Evolutionary conservation across 73 alveolate genomes (phyloP).

Genomic region (Stentor roeselii): DNA sequence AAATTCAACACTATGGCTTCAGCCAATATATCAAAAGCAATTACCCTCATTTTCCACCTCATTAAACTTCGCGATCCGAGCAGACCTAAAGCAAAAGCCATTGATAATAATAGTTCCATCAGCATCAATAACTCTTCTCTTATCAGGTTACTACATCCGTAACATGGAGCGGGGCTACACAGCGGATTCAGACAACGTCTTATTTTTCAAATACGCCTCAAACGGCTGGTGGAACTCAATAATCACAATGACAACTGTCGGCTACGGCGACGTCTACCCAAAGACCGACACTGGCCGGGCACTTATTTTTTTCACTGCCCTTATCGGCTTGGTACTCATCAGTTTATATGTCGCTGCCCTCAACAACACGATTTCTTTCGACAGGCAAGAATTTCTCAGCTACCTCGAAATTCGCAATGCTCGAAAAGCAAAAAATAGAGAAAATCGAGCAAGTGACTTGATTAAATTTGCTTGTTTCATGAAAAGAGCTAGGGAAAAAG

Average conservation of each 20-base stretch:
- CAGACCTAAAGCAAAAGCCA: neutral
- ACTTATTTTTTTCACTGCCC: neutral
- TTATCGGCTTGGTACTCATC: neutral
- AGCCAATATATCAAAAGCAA: neutral
- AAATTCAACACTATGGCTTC: neutral
- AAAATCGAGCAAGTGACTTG: neutral
- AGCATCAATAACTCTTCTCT: neutral
- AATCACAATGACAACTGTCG: slow-evolving; percentile 26
- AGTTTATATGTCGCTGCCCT: neutral
- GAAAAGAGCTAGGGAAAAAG: neutral
- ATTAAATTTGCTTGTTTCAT: neutral
- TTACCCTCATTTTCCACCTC: neutral
- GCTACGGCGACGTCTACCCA: slow-evolving; percentile 20
- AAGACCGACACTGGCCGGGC: neutral
- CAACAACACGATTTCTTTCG: neutral
- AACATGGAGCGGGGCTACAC: neutral
- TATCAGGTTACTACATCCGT: neutral
- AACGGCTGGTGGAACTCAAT: neutral
- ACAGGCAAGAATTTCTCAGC: neutral
- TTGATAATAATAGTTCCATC: neutral
- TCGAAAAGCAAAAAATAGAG: neutral
- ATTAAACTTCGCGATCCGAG: neutral
- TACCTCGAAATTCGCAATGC: neutral
- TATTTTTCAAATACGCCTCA: slow-evolving; percentile 1
- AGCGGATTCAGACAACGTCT: neutral